Percentiles rank a stretch among this genome's conserved stretches.
phyloP scores from a whole-genome alignment of 192 early-diverging fungal species.

The Backusella circina region DNA sequence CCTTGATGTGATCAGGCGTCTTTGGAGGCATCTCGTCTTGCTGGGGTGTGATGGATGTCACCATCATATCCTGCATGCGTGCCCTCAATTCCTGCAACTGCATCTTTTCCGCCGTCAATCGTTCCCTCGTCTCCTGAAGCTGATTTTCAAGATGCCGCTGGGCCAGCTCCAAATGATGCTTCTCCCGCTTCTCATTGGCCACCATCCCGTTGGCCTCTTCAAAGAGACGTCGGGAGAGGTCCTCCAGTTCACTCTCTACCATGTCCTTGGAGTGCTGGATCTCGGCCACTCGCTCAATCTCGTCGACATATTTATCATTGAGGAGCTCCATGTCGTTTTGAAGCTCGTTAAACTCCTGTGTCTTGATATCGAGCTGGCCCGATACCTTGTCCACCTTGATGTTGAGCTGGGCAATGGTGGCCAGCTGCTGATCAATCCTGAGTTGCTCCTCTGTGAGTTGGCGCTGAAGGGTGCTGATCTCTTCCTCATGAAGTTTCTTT shows the following conservation, averaged over 20 bases:
- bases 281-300: conserved; percentile 83
- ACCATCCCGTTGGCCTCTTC: conserved; percentile 96
- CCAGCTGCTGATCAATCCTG: conserved; percentile 7
- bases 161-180: conserved; percentile 49
- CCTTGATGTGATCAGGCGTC: conserved; percentile 8
- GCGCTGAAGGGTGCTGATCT: conserved; percentile 11
- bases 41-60: neutral
- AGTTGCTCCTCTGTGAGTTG: conserved; percentile 17
- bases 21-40: neutral
- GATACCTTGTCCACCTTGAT: conserved; percentile 37
- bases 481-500: conserved; percentile 15
- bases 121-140: conserved; percentile 60
- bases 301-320: conserved; percentile 80
- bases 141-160: conserved; percentile 61
- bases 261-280: conserved; percentile 89
- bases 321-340: conserved; percentile 66
- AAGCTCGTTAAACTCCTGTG: conserved; percentile 62
- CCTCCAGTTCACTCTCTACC: conserved; percentile 92
- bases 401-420: conserved; percentile 5
- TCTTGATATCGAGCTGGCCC: conserved; percentile 63
- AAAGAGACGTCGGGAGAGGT: conserved; percentile 86
- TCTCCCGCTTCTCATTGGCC: conserved; percentile 67
- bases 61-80: conserved; percentile 72
- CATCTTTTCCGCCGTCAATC: conserved; percentile 73
- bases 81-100: conserved; percentile 84